Percentiles rank a stretch among this genome's conserved stretches.
Evolutionary conservation across 2,329 filamentous ascomycete species (phyloP).

Genomic region (Tolypocladium sp.): DNA sequence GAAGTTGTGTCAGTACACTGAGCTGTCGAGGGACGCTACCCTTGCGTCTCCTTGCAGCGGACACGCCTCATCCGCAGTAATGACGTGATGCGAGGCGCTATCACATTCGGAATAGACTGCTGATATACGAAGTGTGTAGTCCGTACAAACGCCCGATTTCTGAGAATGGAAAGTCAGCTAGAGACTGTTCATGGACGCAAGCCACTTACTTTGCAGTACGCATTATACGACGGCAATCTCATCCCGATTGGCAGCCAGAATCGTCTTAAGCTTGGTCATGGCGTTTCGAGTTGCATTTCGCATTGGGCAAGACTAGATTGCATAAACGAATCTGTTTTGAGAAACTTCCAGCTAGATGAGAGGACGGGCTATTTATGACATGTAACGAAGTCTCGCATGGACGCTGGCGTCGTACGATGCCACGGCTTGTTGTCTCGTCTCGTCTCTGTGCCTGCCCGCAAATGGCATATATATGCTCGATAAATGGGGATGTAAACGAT

Average conservation of each 20-base stretch:
- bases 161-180: background rate
- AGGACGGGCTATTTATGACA: background rate
- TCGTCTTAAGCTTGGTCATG: background rate
- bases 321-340: background rate
- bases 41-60: background rate
- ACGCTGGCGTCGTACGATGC: background rate
- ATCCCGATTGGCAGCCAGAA: conserved; percentile 12
- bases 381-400: background rate
- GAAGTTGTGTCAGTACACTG: background rate
- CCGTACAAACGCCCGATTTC: background rate
- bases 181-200: background rate
- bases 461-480: background rate
- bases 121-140: background rate
- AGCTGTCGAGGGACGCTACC: background rate
- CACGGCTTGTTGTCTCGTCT: background rate
- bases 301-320: background rate
- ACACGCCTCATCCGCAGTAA: background rate
- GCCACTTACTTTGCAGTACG: background rate
- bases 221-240: conserved; percentile 14
- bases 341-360: background rate
- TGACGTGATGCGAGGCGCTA: conserved; percentile 30
- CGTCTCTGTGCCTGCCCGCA: background rate
- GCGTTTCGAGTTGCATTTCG: background rate
- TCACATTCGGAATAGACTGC: conserved; percentile 26
- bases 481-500: background rate